phyloP scores from a whole-genome alignment of 768 basidiomycete genomes.

The Hygrophorus russula region DNA sequence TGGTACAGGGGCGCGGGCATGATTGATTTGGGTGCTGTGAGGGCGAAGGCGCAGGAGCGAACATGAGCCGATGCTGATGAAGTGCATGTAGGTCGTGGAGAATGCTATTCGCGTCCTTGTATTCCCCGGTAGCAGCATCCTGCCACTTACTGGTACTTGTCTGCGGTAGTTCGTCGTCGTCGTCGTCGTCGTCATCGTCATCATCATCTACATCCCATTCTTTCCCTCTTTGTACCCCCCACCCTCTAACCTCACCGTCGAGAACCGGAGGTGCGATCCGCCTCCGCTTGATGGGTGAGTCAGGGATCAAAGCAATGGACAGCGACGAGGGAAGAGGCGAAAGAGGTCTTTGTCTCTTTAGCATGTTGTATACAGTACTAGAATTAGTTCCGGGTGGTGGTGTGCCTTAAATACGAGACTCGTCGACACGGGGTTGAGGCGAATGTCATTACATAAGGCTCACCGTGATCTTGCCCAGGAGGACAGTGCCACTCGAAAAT shows the following conservation, averaged over 20 bases:
- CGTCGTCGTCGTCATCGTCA: slow-evolving; percentile 22
- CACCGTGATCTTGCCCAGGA: no score
- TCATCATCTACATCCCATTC: slow-evolving; percentile 18
- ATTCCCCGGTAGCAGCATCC: slow-evolving; percentile 24
- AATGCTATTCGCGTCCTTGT: slow-evolving; percentile 51
- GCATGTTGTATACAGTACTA: slow-evolving; percentile 20
- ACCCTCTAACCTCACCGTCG: slow-evolving; percentile 42
- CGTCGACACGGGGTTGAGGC: not conserved
- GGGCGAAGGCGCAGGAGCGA: slow-evolving; percentile 15
- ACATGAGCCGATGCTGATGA: slow-evolving; percentile 51
- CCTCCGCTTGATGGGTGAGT: slow-evolving; percentile 30
- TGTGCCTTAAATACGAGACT: not conserved
- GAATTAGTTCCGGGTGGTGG: not conserved
- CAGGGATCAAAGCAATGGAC: slow-evolving; percentile 11
- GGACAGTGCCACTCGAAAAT: slow-evolving; percentile 2
- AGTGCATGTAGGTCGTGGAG: slow-evolving; percentile 63
- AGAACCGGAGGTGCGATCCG: slow-evolving; percentile 40
- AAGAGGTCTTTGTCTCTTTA: slow-evolving; percentile 38
- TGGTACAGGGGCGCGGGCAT: not conserved
- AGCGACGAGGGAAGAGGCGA: slow-evolving; percentile 27
- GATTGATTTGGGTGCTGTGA: not conserved
- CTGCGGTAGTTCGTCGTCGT: slow-evolving; percentile 12
- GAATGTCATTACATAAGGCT: not conserved
- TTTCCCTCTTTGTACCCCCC: slow-evolving; percentile 17
- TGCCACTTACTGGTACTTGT: not conserved